A percentile compares a stretch with the other conserved stretches of the same genome.
Conservation (phyloP, 2,329 filamentous ascomycete species). For the Sporothrix mexicana region DNA sequence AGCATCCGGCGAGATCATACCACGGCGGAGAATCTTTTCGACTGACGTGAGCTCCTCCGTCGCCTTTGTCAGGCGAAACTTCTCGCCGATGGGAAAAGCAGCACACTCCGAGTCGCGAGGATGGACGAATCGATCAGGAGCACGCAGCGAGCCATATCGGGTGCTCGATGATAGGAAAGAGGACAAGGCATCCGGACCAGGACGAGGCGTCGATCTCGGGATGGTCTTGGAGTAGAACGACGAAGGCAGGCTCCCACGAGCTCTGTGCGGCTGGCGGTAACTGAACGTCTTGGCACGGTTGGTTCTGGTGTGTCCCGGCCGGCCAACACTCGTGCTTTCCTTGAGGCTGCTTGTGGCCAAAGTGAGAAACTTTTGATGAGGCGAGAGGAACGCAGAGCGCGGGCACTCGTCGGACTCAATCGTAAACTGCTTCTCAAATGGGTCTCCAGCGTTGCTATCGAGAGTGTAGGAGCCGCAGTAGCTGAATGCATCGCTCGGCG, state of each 20-base stretch:
- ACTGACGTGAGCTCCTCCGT: constrained; percentile 49
- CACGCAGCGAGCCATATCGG: constrained; percentile 37
- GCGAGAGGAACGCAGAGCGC: constrained; percentile 18
- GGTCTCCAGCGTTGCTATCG: constrained; percentile 33
- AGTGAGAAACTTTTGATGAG: neutral
- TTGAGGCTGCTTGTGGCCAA: constrained; percentile 11
- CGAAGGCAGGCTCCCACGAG: constrained; percentile 29
- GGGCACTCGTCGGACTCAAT: neutral
- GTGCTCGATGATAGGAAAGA: constrained; percentile 19
- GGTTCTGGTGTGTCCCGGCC: neutral
- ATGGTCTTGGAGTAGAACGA: constrained; percentile 35
- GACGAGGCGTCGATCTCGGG: constrained; percentile 31
- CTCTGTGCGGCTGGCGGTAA: constrained; percentile 8
- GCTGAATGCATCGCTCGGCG: neutral
- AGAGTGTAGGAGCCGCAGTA: constrained; percentile 25
- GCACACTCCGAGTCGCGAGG: constrained; percentile 43
- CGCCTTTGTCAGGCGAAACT: constrained; percentile 54
- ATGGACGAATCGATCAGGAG: constrained; percentile 60
- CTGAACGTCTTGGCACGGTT: constrained; percentile 16
- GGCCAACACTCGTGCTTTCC: neutral
- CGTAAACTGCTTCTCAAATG: neutral
- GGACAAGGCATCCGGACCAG: constrained; percentile 40
- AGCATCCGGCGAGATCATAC: constrained; percentile 50
- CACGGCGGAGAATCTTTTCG: constrained; percentile 55
- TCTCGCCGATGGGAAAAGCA: constrained; percentile 48